phyloP scores from a whole-genome alignment of 106 monocot genomes.

The Dioscorea dumetorum region DNA sequence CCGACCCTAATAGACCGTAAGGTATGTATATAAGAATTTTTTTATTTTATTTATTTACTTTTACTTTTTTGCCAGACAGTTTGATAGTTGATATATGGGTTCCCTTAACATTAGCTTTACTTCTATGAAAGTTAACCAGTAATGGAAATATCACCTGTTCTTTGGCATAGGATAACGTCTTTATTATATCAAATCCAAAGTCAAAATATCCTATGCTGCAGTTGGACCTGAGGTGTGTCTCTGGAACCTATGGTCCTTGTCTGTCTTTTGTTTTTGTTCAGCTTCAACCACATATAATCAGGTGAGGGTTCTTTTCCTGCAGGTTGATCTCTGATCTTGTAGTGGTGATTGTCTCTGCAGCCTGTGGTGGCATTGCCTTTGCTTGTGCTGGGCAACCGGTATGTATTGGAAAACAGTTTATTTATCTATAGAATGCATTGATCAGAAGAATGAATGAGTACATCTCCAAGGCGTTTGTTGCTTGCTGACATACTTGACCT shows the following conservation, averaged over 20 bases:
- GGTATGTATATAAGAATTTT: constrained; percentile 17
- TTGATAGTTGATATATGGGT: no score
- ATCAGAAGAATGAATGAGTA: not conserved
- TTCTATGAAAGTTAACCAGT: no score
- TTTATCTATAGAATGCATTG: not conserved
- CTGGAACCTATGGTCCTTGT: not conserved
- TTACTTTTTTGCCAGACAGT: no score
- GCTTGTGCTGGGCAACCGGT: constrained; percentile 93
- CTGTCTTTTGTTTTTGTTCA: not conserved
- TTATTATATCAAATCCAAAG: constrained; percentile 93
- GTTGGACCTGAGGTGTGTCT: constrained; percentile 71
- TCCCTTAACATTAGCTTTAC: no score
- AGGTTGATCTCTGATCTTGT: constrained; percentile 98
- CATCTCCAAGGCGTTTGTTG: not conserved
- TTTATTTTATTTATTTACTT: no score
- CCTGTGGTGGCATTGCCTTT: constrained; percentile 89
- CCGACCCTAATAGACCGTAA: constrained; percentile 90
- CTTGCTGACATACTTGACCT: no score
- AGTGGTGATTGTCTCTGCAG: constrained; percentile 73
- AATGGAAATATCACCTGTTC: not conserved
- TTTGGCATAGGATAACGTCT: constrained; percentile 67
- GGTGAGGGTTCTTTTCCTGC: not conserved
- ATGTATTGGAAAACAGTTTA: constrained; percentile 5
- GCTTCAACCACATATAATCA: not conserved
- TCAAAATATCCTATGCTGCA: constrained; percentile 90